Evolutionary conservation across 1,284 basidiomycete genomes (phyloP).

Genomic region (Cutaneotrichosporon sp.): DNA sequence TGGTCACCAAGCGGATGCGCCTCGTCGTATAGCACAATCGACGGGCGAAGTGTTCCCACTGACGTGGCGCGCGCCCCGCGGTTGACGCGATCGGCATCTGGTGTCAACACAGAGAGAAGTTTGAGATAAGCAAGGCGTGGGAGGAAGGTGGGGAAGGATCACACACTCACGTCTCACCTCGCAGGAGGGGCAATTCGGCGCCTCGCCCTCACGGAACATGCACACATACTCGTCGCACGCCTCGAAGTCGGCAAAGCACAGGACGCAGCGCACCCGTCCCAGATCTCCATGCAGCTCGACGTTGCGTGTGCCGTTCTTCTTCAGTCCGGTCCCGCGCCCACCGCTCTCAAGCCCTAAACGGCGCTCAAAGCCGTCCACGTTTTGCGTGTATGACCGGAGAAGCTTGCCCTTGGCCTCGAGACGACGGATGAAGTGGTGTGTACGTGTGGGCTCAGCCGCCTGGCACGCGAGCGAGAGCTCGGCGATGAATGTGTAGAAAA

Average conservation of each 20-base stretch:
- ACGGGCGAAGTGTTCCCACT: conserved; percentile 75
- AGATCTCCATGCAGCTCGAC: conserved; percentile 91
- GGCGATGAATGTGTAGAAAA: conserved; percentile 93
- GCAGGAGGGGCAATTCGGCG: conserved; percentile 82
- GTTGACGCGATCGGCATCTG: conserved; percentile 59
- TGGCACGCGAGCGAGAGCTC: conserved; percentile 81
- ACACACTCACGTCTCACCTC: conserved; percentile 66
- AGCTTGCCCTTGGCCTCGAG: conserved; percentile 81
- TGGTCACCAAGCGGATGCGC: conserved; percentile 81
- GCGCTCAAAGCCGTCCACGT: conserved; percentile 89
- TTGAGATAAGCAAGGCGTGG: neutral
- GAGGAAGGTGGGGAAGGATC: neutral
- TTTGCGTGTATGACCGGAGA: conserved; percentile 88
- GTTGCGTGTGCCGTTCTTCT: conserved; percentile 70
- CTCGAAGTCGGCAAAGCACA: conserved; percentile 73
- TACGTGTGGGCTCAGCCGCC: conserved; percentile 73
- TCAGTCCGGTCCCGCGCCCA: conserved; percentile 57
- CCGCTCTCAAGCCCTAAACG: conserved; percentile 71
- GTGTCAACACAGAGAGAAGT: conserved; percentile 5
- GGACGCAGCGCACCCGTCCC: conserved; percentile 76
- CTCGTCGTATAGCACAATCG: conserved; percentile 88
- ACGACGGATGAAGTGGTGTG: conserved; percentile 82
- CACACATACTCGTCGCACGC: conserved; percentile 64
- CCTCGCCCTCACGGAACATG: conserved; percentile 65
- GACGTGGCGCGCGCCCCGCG: conserved; percentile 65